Conservation (phyloP, 2,329 filamentous ascomycete species). For the Parascedosporium putredinis region DNA sequence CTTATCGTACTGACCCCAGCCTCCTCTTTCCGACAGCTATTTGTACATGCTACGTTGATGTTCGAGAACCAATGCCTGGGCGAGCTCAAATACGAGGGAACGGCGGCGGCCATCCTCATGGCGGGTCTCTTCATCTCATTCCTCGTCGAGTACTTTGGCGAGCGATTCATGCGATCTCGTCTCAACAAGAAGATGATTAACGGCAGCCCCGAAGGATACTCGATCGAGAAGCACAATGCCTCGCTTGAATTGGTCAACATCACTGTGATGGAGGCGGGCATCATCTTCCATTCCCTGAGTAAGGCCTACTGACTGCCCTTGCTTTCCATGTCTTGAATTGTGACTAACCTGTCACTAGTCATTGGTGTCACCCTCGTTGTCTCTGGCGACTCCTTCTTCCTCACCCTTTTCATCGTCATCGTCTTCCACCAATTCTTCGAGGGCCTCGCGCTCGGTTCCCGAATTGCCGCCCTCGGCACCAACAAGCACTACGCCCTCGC, state of each 20-base stretch:
- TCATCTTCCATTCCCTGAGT: slow-evolving; percentile 65
- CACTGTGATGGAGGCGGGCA: slow-evolving; percentile 60
- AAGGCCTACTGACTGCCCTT: no score
- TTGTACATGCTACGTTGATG: slow-evolving; percentile 64
- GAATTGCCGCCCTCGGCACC: slow-evolving; percentile 50
- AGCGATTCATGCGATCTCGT: slow-evolving; percentile 37
- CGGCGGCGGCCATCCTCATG: slow-evolving; percentile 61
- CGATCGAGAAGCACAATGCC: slow-evolving; percentile 9
- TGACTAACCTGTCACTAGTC: slow-evolving; percentile 28
- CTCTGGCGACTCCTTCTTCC: slow-evolving; percentile 43
- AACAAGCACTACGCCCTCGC: slow-evolving; percentile 7
- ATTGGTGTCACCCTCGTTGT: slow-evolving; percentile 56
- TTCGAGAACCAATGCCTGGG: slow-evolving; percentile 61
- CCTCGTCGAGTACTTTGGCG: slow-evolving; percentile 56
- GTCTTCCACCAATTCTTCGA: slow-evolving; percentile 74
- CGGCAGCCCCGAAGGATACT: slow-evolving; percentile 16
- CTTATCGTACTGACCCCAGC: not conserved
- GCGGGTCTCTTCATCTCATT: slow-evolving; percentile 65
- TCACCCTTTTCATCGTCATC: slow-evolving; percentile 55
- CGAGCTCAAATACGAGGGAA: slow-evolving; percentile 55
- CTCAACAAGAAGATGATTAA: slow-evolving; percentile 22
- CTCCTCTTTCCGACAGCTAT: slow-evolving; percentile 40
- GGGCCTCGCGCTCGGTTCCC: slow-evolving; percentile 61
- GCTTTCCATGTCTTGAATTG: slow-evolving; percentile 9
- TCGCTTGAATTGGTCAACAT: slow-evolving; percentile 47